A percentile compares a stretch with the other conserved stretches of the same genome.
phyloP scores from a whole-genome alignment of 768 basidiomycete species.

The Lepiota brunneoincarnata region DNA sequence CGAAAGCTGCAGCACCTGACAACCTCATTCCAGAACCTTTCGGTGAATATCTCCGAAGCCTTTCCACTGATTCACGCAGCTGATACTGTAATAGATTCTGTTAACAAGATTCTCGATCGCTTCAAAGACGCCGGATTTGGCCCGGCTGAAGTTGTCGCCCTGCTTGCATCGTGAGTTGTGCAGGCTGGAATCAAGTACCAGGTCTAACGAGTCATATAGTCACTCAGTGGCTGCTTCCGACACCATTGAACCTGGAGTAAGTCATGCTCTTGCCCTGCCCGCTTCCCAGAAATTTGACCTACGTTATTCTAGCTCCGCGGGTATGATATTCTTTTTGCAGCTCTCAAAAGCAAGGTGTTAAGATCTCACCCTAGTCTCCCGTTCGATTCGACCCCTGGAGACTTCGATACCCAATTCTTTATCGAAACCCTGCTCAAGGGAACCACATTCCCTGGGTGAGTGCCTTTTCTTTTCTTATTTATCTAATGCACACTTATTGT shows the following conservation, averaged over 20 bases:
- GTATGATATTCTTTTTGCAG: neutral
- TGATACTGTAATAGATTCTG: conserved; percentile 14
- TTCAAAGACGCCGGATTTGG: conserved; percentile 22
- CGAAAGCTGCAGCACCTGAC: conserved; percentile 29
- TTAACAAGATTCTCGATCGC: conserved; percentile 18
- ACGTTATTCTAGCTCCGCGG: neutral
- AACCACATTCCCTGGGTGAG: conserved; percentile 34
- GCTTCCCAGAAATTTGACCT: neutral
- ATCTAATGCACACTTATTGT: neutral
- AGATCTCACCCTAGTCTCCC: conserved; percentile 20
- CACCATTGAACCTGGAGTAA: conserved; percentile 1
- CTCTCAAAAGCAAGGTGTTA: neutral
- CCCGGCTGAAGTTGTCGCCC: conserved; percentile 14
- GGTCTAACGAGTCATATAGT: neutral
- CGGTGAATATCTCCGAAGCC: neutral
- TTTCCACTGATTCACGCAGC: neutral
- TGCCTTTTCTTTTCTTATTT: too few relatives aligned
- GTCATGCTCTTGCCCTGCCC: neutral
- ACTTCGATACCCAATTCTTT: conserved; percentile 45
- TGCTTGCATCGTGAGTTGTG: conserved; percentile 10
- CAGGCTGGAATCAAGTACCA: neutral
- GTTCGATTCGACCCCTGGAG: conserved; percentile 43
- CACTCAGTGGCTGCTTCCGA: conserved; percentile 7
- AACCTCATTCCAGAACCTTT: conserved; percentile 24
- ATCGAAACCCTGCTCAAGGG: conserved; percentile 40